Evolutionary conservation across 768 basidiomycete species (phyloP).

Genomic region (Pisolithus tinctorius): DNA sequence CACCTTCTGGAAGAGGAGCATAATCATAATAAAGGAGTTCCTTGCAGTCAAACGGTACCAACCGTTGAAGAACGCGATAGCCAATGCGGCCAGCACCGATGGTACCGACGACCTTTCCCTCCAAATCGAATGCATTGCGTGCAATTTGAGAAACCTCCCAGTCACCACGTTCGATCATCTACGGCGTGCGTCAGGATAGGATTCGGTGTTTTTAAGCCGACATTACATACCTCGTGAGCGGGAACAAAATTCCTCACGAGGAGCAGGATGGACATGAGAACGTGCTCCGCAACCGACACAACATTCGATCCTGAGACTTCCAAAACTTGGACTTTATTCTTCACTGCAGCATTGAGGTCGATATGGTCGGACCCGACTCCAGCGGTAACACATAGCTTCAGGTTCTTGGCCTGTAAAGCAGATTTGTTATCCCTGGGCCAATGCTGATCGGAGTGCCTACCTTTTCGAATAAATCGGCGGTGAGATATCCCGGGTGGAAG

Average conservation of each 20-base stretch:
- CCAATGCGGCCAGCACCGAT: conserved; percentile 83
- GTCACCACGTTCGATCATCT: conserved; percentile 80
- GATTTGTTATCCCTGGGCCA: neutral
- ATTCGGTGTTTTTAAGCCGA: neutral
- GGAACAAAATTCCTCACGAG: conserved; percentile 88
- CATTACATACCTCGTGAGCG: conserved; percentile 62
- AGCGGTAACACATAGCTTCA: conserved; percentile 86
- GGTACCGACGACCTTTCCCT: conserved; percentile 87
- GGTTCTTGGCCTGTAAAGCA: conserved; percentile 63
- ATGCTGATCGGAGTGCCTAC: conserved; percentile 24
- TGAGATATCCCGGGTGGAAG: conserved; percentile 84
- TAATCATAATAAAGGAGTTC: conserved; percentile 91
- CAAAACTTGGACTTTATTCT: conserved; percentile 71
- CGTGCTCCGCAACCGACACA: conserved; percentile 87
- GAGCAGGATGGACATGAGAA: conserved; percentile 83
- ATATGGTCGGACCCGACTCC: conserved; percentile 90
- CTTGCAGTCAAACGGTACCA: conserved; percentile 81
- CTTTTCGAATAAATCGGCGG: conserved; percentile 64
- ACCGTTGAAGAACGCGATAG: conserved; percentile 76
- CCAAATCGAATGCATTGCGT: conserved; percentile 81
- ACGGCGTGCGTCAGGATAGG: neutral
- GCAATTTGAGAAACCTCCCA: conserved; percentile 85
- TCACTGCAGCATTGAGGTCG: conserved; percentile 83
- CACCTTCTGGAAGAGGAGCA: conserved; percentile 58
- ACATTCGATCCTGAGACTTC: conserved; percentile 90